Conservation (phyloP, 208 protist species). For the Trypanosoma vivax region DNA sequence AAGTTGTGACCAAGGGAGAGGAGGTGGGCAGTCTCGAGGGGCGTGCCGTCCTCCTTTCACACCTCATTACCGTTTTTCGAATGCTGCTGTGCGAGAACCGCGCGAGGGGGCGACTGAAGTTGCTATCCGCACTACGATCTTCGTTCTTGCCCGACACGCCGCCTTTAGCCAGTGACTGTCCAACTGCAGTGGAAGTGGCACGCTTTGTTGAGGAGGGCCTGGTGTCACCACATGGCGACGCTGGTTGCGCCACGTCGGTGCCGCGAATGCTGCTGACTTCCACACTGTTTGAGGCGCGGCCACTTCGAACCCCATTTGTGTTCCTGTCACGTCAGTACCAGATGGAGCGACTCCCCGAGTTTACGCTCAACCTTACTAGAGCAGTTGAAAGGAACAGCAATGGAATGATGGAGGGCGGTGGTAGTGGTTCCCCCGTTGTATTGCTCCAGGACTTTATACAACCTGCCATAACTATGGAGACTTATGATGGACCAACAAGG, state of each 20-base stretch:
- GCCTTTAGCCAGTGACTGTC: background rate
- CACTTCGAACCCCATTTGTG: slow-evolving; percentile 28
- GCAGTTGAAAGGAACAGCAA: slow-evolving; percentile 19
- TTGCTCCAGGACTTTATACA: slow-evolving; percentile 33
- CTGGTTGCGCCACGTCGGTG: background rate
- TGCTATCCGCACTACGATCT: slow-evolving; percentile 1
- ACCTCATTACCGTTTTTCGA: slow-evolving; percentile 16
- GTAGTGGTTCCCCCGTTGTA: slow-evolving; percentile 9
- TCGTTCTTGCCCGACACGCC: background rate
- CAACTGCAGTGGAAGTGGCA: slow-evolving; percentile 6
- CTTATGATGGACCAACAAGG: slow-evolving; percentile 17
- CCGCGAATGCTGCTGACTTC: slow-evolving; percentile 16
- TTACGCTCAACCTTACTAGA: slow-evolving; percentile 24
- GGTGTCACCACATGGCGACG: background rate
- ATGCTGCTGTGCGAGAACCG: slow-evolving; percentile 20
- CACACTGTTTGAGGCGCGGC: slow-evolving; percentile 6
- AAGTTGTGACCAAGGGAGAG: background rate
- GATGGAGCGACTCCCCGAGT: slow-evolving; percentile 34
- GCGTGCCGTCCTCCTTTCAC: slow-evolving; percentile 13
- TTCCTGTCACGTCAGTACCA: slow-evolving; percentile 29
- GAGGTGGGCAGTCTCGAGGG: slow-evolving; percentile 16
- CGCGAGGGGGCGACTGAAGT: slow-evolving; percentile 6
- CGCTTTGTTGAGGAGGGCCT: slow-evolving; percentile 7
- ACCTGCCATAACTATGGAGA: slow-evolving; percentile 29
- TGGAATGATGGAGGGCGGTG: slow-evolving; percentile 4